Base-by-base conservation (phyloP, 1,284 basidiomycete species). In the Ceratobasidium theobromae region DNA sequence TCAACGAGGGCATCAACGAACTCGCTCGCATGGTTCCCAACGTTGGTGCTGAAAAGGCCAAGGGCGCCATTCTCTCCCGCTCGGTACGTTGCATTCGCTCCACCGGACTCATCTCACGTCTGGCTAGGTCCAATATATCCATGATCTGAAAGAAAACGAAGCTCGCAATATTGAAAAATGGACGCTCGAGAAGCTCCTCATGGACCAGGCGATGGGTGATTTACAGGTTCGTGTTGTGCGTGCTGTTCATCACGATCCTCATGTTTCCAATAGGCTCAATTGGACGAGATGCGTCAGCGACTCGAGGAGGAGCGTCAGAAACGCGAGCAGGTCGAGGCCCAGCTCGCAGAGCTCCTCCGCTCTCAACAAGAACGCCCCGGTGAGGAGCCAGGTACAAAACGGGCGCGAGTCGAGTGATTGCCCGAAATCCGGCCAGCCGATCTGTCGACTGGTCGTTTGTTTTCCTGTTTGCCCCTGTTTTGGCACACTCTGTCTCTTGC, bases 1-100 rank as follows among this genome's bases (percentile, higher is more conserved):
- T 98, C 79, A 96, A 96, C 76, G 91, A 95, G 69, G 95, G 95
- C 0, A 97, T 98, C 79, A 93, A 90, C 74, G 90, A 94, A 74
- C 86, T 98, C 25, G 89, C 91, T 1, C 84, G 88, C 6, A 93
- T 95, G 72, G 89, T 97, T 1, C 95, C 95, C 5, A 89, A 87
- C 70, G 87, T 89, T 0, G 90, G 91, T 51, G 90, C 91, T 53
- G 92, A 94, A 76, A 93, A 95, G 51, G 72, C 72, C 46, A 95
- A 95, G 74, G 91, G 91, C 32, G 91, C 91, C 6, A 91, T 95
- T 71, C 86, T 95, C 35, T 81, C 84, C 3, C 88, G 89, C 25
- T 91, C 92, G 2, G 92, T 62, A 75, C n/a, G 25, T 58, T 16
- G 48, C 43, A 35, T 35, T 18, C 12, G 28, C 25, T 11, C 1